A percentile compares a stretch with the other conserved stretches of the same genome.
phyloP scores from a whole-genome alignment of 2,329 filamentous ascomycete genomes.

The Cordyceps militaris region DNA sequence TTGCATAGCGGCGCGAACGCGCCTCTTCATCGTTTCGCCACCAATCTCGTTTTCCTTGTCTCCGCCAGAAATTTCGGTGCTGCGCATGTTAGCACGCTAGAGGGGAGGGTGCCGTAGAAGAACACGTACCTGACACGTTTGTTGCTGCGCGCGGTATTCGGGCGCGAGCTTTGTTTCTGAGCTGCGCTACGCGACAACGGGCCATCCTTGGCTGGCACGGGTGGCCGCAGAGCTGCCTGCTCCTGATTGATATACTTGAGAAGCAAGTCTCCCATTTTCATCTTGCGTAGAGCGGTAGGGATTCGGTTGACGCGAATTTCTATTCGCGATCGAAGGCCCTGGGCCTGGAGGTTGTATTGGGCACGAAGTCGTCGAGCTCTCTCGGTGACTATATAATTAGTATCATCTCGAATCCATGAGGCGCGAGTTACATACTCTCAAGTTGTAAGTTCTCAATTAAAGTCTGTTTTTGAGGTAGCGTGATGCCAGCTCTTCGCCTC shows the following conservation, averaged over 20 bases:
- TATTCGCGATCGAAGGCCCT: constrained; percentile 75
- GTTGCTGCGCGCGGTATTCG: constrained; percentile 24
- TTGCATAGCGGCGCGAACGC: constrained; percentile 38
- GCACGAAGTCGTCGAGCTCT: constrained; percentile 80
- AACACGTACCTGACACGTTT: constrained; percentile 47
- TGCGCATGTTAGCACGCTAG: constrained; percentile 30
- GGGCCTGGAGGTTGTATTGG: constrained; percentile 82
- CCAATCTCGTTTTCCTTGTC: constrained; percentile 72
- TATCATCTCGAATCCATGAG: background rate
- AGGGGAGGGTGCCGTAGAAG: constrained; percentile 16
- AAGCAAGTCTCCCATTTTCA: constrained; percentile 75
- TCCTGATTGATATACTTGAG: constrained; percentile 41
- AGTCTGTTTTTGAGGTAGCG: constrained; percentile 70
- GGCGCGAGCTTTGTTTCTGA: constrained; percentile 16
- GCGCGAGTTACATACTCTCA: constrained; percentile 55
- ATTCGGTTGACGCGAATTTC: constrained; percentile 93
- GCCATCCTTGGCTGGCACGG: constrained; percentile 45
- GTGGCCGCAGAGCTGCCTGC: constrained; percentile 30
- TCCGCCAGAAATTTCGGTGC: constrained; percentile 51
- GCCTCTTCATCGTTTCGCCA: constrained; percentile 65
- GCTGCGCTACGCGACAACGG: constrained; percentile 21
- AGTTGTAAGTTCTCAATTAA: constrained; percentile 84
- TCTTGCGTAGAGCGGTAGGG: constrained; percentile 67
- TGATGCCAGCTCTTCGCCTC: constrained; percentile 55
- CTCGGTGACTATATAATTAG: constrained; percentile 61